These are phyloP conservation scores for Cucurbita maxima DNA, from an alignment of 306 rosid genomes.

Conservation along the genomic window DNA sequence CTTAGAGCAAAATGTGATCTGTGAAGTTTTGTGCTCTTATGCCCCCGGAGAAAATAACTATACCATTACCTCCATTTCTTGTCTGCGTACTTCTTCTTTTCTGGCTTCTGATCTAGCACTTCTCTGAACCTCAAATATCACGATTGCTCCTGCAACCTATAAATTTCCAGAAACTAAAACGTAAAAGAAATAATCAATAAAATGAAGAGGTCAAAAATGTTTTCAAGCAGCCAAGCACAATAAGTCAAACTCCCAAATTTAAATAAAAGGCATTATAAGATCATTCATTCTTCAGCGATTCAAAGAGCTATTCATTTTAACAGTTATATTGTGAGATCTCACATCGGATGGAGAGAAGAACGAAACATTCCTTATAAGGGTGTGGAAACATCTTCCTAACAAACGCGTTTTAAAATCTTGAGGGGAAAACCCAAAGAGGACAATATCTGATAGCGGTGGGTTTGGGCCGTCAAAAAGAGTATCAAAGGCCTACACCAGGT, in stretches of 20 bases:
- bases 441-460: too few species aligned
- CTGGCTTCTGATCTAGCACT: constrained; percentile 86
- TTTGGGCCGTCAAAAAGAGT: too few species aligned
- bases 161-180: constrained; percentile 9
- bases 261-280: too few species aligned
- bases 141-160: constrained; percentile 68
- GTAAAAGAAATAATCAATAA: neutral
- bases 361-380: too few species aligned
- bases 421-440: too few species aligned
- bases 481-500: too few species aligned
- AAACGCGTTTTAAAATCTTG: too few species aligned
- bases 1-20: neutral
- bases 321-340: too few species aligned
- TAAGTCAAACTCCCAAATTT: neutral
- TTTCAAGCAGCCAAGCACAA: neutral
- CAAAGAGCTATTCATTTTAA: too few species aligned
- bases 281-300: too few species aligned
- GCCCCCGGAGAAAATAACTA: neutral
- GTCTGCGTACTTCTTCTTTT: constrained; percentile 71
- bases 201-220: neutral
- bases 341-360: too few species aligned
- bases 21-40: neutral
- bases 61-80: constrained; percentile 52
- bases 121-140: constrained; percentile 83
- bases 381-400: too few species aligned